Conservation (phyloP, 768 basidiomycete species). For the Boletus huronensis region DNA sequence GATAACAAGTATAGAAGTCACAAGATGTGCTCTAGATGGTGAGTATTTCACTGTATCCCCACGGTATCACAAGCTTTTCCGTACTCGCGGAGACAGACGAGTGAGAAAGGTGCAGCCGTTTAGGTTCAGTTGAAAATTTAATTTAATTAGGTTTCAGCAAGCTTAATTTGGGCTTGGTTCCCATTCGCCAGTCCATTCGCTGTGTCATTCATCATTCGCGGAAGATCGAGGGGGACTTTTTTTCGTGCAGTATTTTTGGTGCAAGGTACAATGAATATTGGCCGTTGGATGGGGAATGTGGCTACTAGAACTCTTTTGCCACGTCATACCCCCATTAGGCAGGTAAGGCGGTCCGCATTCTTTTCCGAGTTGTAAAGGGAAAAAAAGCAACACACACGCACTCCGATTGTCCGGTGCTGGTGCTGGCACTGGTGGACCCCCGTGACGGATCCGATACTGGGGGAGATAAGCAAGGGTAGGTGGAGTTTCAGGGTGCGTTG, state of each 20-base stretch:
- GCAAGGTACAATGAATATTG: background rate
- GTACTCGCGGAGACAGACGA: background rate
- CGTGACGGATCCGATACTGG: conserved; percentile 11
- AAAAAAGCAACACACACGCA: background rate
- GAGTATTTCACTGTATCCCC: background rate
- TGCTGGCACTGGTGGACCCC: background rate
- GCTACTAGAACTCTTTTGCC: background rate
- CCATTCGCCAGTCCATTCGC: background rate
- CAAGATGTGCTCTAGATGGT: background rate
- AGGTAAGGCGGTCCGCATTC: background rate
- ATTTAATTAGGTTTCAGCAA: background rate
- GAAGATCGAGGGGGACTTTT: background rate
- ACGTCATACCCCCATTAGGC: background rate
- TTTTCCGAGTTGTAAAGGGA: background rate
- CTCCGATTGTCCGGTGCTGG: background rate
- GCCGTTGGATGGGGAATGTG: background rate
- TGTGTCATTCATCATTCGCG: background rate
- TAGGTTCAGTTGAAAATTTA: background rate
- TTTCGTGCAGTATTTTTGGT: conserved; percentile 2
- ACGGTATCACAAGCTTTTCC: conserved; percentile 1
- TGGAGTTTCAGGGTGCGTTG: conserved; percentile 2
- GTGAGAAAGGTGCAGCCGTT: conserved; percentile 8
- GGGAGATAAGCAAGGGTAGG: conserved; percentile 3
- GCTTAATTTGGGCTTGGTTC: background rate
- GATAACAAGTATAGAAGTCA: conserved; percentile 2